A percentile compares a stretch with the other conserved stretches of the same genome.
phyloP scores from a whole-genome alignment of 2,329 filamentous ascomycete species.

The Apiospora malaysiana region DNA sequence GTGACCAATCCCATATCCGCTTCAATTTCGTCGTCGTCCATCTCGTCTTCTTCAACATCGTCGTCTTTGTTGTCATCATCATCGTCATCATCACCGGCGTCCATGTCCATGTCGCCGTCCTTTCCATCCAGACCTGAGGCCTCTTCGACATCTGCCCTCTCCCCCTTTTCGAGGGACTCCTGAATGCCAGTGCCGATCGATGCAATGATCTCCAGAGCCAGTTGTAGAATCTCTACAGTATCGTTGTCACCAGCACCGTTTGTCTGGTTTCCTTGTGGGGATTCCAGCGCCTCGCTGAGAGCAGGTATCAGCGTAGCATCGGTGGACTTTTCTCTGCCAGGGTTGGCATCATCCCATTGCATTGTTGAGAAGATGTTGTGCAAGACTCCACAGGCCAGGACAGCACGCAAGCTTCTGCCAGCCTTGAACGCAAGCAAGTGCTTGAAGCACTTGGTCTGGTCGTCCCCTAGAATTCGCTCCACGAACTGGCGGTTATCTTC shows the following conservation, averaged over 20 bases:
- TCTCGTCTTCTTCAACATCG: slow-evolving; percentile 47
- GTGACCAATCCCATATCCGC: slow-evolving; percentile 71
- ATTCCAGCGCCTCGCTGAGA: slow-evolving; percentile 48
- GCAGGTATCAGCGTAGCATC: slow-evolving; percentile 57
- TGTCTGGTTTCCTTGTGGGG: slow-evolving; percentile 34
- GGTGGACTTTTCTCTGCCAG: slow-evolving; percentile 53
- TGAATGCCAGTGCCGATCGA: slow-evolving; percentile 68
- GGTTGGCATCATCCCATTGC: slow-evolving; percentile 58
- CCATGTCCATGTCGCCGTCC: slow-evolving; percentile 45
- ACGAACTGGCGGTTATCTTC: slow-evolving; percentile 64
- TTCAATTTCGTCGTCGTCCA: slow-evolving; percentile 52
- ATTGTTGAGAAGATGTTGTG: slow-evolving; percentile 66
- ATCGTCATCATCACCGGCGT: slow-evolving; percentile 43
- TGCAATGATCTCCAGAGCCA: slow-evolving; percentile 67
- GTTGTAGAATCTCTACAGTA: slow-evolving; percentile 53
- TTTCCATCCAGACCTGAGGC: slow-evolving; percentile 45
- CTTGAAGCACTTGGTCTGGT: slow-evolving; percentile 53
- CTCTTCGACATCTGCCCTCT: slow-evolving; percentile 38
- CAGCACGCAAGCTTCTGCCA: slow-evolving; percentile 53
- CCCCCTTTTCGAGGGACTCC: slow-evolving; percentile 54
- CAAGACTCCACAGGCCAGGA: slow-evolving; percentile 65
- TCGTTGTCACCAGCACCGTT: slow-evolving; percentile 47
- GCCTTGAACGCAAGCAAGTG: slow-evolving; percentile 55
- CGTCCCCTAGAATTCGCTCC: slow-evolving; percentile 58
- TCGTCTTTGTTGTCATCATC: slow-evolving; percentile 44